Evolutionary conservation across 441 rosid species (phyloP).

Genomic region (Cnidoscolus chayamansa): DNA sequence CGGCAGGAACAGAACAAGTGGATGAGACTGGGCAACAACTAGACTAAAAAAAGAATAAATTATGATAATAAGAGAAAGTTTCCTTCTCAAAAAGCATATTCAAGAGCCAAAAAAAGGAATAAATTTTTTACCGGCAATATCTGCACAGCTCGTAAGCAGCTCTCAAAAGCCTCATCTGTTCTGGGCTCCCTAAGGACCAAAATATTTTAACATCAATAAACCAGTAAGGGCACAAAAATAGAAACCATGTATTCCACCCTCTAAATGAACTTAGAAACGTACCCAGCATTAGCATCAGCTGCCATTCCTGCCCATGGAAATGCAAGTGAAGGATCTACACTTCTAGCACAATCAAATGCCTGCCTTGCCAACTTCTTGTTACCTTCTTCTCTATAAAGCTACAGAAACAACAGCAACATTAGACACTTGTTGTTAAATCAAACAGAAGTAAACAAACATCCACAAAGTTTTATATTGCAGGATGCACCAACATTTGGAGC

Average conservation of each 20-base stretch:
- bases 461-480: background rate
- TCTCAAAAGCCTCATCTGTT: conserved; percentile 80
- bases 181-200: conserved; percentile 52
- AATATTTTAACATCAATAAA: conserved; percentile 23
- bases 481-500: background rate
- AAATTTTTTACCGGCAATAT: conserved; percentile 67
- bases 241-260: conserved; percentile 4
- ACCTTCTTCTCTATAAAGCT: conserved; percentile 71
- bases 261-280: conserved; percentile 22
- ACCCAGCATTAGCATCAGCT: conserved; percentile 73
- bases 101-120: conserved; percentile 9
- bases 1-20: no score
- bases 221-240: conserved; percentile 8
- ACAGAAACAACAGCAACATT: conserved; percentile 29
- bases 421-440: conserved; percentile 5
- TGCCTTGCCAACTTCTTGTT: conserved; percentile 70
- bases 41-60: background rate
- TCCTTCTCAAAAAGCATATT: conserved; percentile 11
- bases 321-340: conserved; percentile 95
- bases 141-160: conserved; percentile 86
- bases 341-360: conserved; percentile 95
- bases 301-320: conserved; percentile 99
- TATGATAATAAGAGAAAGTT: background rate
- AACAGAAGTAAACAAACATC: background rate
- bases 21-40: background rate